Base-by-base conservation (phyloP, 2,329 filamentous ascomycete species). In the Fusarium sp. region DNA sequence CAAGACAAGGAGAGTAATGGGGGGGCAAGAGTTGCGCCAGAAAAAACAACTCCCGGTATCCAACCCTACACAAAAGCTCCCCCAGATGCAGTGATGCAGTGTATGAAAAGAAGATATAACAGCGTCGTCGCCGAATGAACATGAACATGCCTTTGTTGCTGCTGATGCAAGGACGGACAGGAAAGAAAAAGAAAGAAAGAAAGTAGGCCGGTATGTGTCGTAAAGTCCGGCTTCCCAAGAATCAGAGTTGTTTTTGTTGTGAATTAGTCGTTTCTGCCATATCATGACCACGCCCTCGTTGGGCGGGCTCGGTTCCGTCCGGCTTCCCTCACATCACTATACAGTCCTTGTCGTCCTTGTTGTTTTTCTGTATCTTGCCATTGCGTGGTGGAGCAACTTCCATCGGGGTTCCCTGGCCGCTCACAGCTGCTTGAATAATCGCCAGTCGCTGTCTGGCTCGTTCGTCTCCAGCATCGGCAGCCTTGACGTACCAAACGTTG, bases 401-500 rank as follows among this genome's bases (percentile, higher is more conserved):
- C 84, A 87, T 87, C 0, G 86, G 84, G 1, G 79, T 84, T 6
- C 85, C 85, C 29, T 77, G 73, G 23, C 85, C 86, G 69, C 84
- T 87, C 29, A 94, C 91, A 10, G 96, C 95, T 8, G 92, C 91
- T 66, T 91, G 88, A 66, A 99, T 99, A 40, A 93, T 92, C 18
- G 91, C 89, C 58, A 99, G 85, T 25, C 96, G 88, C 75, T 96
- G 91, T 79, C 91, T 95, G 55, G 96, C 96, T 62, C 93, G 89
- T 74, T 96, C 92, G 75, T 98, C 94, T 50, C 95, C 96, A 54
- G 93, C 88, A 72, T 97, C 95, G 14, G 96, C 95, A 5, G 96
- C 96, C 79, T 92, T 93, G 72, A 99, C 95, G 78, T 99, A 99
- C 95, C 94, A 98, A 31, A 97, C 92, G 76, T 99, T 99, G 72